phyloP scores from a whole-genome alignment of 1,284 basidiomycete genomes.

The Vanrija sp. region DNA sequence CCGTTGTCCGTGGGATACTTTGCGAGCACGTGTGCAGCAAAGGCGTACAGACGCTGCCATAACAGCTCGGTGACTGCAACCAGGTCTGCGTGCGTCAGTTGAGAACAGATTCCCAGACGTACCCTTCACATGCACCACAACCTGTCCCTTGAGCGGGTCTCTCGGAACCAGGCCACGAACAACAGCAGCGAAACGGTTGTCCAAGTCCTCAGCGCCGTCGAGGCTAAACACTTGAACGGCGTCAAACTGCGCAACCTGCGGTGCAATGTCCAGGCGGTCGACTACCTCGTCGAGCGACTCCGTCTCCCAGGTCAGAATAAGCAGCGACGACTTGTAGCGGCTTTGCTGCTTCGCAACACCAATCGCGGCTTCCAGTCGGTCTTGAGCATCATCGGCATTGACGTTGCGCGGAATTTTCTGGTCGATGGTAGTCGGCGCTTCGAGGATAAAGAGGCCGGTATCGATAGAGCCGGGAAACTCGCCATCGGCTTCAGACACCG shows the following conservation, averaged over 20 bases:
- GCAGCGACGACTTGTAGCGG: conserved; percentile 24
- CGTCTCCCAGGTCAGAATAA: conserved; percentile 40
- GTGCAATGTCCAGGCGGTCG: conserved; percentile 25
- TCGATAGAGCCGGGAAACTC: conserved; percentile 13
- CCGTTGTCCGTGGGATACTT: conserved; percentile 1
- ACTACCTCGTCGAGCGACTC: conserved; percentile 32
- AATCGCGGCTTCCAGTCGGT: conserved; percentile 23
- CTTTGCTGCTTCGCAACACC: conserved; percentile 16
- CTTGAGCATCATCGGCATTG: conserved; percentile 32
- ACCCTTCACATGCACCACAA: conserved; percentile 23
- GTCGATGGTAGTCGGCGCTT: conserved; percentile 23
- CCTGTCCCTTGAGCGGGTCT: conserved; percentile 19
- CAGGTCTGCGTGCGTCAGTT: conserved; percentile 6
- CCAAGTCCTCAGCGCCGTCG: conserved; percentile 27
- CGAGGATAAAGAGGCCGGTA: conserved; percentile 32
- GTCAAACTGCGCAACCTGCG: conserved; percentile 22
- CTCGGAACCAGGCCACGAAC: conserved; percentile 15
- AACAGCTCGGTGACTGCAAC: conserved; percentile 11
- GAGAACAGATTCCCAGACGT: background rate
- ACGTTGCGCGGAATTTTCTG: background rate
- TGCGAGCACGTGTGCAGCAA: conserved; percentile 7
- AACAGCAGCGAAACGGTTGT: conserved; percentile 18
- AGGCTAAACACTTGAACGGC: conserved; percentile 25
- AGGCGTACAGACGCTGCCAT: conserved; percentile 19
- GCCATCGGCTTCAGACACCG: conserved; percentile 6